Percentiles rank a stretch among this genome's conserved stretches.
Conservation (phyloP, 192 early-diverging fungal genomes). For the Dissophora ornata region DNA sequence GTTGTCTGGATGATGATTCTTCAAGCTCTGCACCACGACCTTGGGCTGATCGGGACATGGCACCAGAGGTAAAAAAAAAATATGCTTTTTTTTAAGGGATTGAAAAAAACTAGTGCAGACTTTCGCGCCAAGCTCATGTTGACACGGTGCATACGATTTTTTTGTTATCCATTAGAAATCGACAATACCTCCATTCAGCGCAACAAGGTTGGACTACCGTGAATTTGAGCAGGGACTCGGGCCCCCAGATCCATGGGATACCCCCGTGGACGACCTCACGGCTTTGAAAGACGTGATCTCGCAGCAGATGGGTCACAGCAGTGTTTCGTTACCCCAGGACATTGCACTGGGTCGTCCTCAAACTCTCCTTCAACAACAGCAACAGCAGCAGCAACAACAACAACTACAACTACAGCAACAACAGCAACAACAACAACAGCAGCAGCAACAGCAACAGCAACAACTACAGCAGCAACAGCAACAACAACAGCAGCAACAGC, state of each 20-base stretch:
- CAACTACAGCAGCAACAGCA: slow-evolving; percentile 19
- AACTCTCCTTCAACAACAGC: slow-evolving; percentile 14
- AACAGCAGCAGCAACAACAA: slow-evolving; percentile 9
- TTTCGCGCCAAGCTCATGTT: too few species aligned
- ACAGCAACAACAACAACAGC: neutral
- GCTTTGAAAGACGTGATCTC: slow-evolving; percentile 66
- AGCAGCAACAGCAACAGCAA: neutral
- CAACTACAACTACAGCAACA: slow-evolving; percentile 16
- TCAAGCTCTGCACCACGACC: slow-evolving; percentile 20
- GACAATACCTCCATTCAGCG: slow-evolving; percentile 22
- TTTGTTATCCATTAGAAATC: slow-evolving; percentile 31
- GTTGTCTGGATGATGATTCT: slow-evolving; percentile 41
- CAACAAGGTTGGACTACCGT: slow-evolving; percentile 61
- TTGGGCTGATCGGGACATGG: slow-evolving; percentile 27
- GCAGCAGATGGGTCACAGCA: slow-evolving; percentile 50
- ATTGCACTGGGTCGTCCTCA: slow-evolving; percentile 1
- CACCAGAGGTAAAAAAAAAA: slow-evolving; percentile 31
- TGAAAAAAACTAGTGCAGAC: neutral
- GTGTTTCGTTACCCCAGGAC: neutral
- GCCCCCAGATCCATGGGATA: slow-evolving; percentile 72
- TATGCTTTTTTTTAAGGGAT: too few species aligned
- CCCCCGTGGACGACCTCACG: slow-evolving; percentile 66
- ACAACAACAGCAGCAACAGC: neutral
- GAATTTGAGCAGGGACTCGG: slow-evolving; percentile 76
- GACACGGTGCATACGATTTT: too few species aligned